Evolutionary conservation across 768 basidiomycete species (phyloP).

Genomic region (Cystofilobasidium bisporidii): DNA sequence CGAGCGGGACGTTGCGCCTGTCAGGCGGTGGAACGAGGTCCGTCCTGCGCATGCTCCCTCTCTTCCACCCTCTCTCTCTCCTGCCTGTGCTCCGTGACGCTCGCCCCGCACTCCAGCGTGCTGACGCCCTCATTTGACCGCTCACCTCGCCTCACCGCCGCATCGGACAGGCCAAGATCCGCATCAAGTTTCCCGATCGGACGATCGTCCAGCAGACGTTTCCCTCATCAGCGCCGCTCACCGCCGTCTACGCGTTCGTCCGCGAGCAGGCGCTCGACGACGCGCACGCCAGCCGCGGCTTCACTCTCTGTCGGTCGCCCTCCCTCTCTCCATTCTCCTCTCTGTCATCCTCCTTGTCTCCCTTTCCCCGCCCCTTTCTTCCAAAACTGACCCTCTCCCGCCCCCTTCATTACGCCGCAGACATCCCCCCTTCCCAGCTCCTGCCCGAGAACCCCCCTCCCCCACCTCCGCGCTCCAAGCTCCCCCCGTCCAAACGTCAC

Average conservation of each 20-base stretch:
- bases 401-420: neutral
- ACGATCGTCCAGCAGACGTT: slow-evolving; percentile 22
- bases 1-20: neutral
- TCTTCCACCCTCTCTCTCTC: no score
- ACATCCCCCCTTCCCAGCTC: neutral
- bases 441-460: neutral
- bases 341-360: no score
- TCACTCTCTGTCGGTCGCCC: slow-evolving; percentile 20
- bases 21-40: neutral
- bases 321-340: neutral
- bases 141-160: no score
- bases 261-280: slow-evolving; percentile 6
- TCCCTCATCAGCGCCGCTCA: slow-evolving; percentile 7
- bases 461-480: neutral
- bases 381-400: neutral
- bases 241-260: slow-evolving; percentile 23
- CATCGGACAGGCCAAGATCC: slow-evolving; percentile 21
- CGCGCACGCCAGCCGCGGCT: neutral
- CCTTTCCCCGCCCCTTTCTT: no score
- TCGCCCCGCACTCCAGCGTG: no score
- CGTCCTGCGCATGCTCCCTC: no score
- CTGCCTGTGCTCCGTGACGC: no score
- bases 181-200: slow-evolving; percentile 26
- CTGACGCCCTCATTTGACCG: neutral
- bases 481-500: neutral